These are phyloP conservation scores for Cucurbita maxima DNA, from an alignment of 306 rosid species.

Conservation along the genomic window DNA sequence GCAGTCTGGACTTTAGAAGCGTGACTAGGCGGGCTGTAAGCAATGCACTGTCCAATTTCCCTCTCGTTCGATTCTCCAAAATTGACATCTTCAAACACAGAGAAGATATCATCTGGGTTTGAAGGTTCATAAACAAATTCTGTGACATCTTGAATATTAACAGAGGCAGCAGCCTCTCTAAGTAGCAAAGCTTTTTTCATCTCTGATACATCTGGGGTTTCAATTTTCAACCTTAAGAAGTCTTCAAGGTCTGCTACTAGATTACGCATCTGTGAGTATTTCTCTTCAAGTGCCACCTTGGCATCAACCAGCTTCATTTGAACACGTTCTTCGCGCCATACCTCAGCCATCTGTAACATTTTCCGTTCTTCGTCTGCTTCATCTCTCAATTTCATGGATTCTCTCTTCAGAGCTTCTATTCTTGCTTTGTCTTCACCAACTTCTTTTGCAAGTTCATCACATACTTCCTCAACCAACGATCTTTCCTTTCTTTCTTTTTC, in stretches of 20 bases:
- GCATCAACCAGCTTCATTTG: conserved; percentile 94
- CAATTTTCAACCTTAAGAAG: conserved; percentile 30
- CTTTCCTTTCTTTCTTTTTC: conserved; percentile 79
- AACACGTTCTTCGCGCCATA: conserved; percentile 98
- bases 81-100: conserved; percentile 57
- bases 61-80: conserved; percentile 47
- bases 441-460: conserved; percentile 92
- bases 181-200: conserved; percentile 46
- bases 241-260: conserved; percentile 59
- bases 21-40: conserved; percentile 52
- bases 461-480: conserved; percentile 74
- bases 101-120: conserved; percentile 60
- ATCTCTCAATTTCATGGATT: conserved; percentile 50
- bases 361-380: conserved; percentile 77
- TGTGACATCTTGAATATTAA: conserved; percentile 55
- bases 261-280: conserved; percentile 76
- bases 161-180: conserved; percentile 44
- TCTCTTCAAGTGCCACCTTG: conserved; percentile 76
- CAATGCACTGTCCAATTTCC: conserved; percentile 51
- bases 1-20: conserved; percentile 62
- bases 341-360: conserved; percentile 97
- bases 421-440: conserved; percentile 89
- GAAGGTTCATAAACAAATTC: conserved; percentile 59
- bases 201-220: conserved; percentile 45
- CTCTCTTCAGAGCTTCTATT: conserved; percentile 65